A percentile compares a stretch with the other conserved stretches of the same genome.
These are phyloP conservation scores for Irpex sp. DNA, from an alignment of 1,284 basidiomycete genomes.

Conservation along the genomic window DNA sequence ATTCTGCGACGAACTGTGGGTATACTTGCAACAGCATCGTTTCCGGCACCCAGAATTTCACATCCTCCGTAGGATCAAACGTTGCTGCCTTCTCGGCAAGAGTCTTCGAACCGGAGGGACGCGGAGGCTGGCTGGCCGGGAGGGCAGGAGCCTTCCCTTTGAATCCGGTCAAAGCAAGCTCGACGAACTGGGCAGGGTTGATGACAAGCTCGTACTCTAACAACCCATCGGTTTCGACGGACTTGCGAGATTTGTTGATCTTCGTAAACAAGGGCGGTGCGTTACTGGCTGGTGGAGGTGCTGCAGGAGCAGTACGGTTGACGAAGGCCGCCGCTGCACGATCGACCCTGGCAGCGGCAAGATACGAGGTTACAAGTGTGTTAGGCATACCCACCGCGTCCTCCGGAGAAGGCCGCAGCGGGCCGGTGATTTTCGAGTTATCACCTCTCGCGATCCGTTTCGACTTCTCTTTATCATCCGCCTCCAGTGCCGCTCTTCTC, in stretches of 20 bases:
- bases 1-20: conserved; percentile 36
- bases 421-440: conserved; percentile 19
- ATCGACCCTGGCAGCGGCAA: conserved; percentile 25
- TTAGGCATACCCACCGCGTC: conserved; percentile 34
- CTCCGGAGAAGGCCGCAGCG: conserved; percentile 16
- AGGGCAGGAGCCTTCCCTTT: conserved; percentile 32
- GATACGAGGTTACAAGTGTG: conserved; percentile 29
- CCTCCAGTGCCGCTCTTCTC: conserved; percentile 37
- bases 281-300: conserved; percentile 16
- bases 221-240: conserved; percentile 39
- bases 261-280: conserved; percentile 29
- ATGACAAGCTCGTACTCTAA: conserved; percentile 42
- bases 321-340: conserved; percentile 33
- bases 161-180: conserved; percentile 35
- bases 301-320: conserved; percentile 21
- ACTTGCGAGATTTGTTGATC: conserved; percentile 31
- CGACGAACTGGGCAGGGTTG: conserved; percentile 36
- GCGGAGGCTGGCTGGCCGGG: not conserved
- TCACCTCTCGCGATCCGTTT: conserved; percentile 18
- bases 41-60: conserved; percentile 39
- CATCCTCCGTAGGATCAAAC: conserved; percentile 15
- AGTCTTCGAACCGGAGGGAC: not conserved
- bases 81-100: conserved; percentile 7
- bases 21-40: conserved; percentile 44
- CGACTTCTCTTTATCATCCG: conserved; percentile 31